Base-by-base conservation (phyloP, 371 early-diverging fungal species). In the Mortierella sp. region DNA sequence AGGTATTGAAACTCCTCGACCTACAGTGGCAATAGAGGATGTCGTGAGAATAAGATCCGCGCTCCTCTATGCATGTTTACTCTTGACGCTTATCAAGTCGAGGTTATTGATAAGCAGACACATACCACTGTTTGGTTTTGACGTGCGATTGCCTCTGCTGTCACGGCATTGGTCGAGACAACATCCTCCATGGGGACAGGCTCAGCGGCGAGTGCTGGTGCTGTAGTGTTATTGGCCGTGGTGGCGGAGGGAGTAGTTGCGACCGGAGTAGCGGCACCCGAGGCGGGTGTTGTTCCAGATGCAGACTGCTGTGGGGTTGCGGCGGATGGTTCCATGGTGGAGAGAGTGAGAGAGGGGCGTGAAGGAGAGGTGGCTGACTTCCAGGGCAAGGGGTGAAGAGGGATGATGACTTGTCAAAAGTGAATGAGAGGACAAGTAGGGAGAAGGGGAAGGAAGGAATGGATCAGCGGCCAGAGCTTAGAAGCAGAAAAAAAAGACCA, bases 1-100 rank as follows among this genome's bases (percentile, higher is more conserved):
- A 98, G 88, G 80, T 97, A 98, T 75, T 97, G 96, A 80, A 98
- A 99, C 87, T 98, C 98, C 75, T 95, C 95, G 0, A 95, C 95
- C 85, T 84, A 71, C 18, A n/a, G 38, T 32, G 6, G 24, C 21
- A 44, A 75, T 35, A 29, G 12, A 63, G 14, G 11, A 72, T 29
- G 48, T 16, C 7, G 21, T 51, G 38, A 72, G 54, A 72, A 38
- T 54, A 11, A 35, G 41, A 41, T 38, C 10, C 11, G 41, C 8
- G 24, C 68, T 10, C 5, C 3, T 4, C 21, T 35, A 21, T 60
- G 63, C 35, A 16, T 44, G 32, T 48, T 63, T 72, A n/a, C n/a
- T n/a, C n/a, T n/a, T n/a, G n/a, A n/a, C 2, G 60, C 4, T 29
- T 32, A 32, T 18, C 18, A 6, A 18, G 38, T 35, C 63, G 21